phyloP scores from a whole-genome alignment of 2,329 filamentous ascomycete genomes.

The Blastomyces gilchristii region DNA sequence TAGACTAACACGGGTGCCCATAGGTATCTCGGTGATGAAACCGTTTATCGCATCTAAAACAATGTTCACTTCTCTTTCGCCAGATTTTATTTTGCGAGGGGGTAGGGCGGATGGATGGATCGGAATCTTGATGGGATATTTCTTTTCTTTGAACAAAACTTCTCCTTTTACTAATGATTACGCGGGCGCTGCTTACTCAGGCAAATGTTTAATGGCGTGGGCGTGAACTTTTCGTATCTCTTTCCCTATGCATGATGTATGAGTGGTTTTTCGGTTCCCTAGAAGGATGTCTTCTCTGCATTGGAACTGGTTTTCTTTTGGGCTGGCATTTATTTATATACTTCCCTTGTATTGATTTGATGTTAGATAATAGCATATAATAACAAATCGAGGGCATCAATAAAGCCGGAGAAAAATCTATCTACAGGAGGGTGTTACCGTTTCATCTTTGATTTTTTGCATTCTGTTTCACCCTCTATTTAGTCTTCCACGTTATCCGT shows the following conservation, averaged over 20 bases:
- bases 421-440: not conserved
- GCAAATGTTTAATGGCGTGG: not conserved
- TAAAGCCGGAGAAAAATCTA: not conserved
- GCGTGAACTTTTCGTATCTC: not conserved
- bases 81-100: not conserved
- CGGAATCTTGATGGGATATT: not conserved
- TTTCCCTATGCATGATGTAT: not conserved
- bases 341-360: not conserved
- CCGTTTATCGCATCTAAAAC: conserved; percentile 59
- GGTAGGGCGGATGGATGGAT: not conserved
- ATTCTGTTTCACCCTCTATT: too few relatives aligned
- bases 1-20: conserved; percentile 13
- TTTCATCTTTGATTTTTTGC: not conserved
- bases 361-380: not conserved
- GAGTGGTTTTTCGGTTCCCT: not conserved
- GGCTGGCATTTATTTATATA: not conserved
- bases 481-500: too few relatives aligned
- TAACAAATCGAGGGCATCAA: not conserved
- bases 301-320: not conserved
- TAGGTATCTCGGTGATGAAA: conserved; percentile 45
- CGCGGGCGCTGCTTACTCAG: not conserved
- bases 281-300: not conserved
- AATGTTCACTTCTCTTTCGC: not conserved
- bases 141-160: not conserved
- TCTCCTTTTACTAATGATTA: not conserved